Base-by-base conservation (phyloP, 805 yeast species). In the Saccharomycopsis vini region DNA sequence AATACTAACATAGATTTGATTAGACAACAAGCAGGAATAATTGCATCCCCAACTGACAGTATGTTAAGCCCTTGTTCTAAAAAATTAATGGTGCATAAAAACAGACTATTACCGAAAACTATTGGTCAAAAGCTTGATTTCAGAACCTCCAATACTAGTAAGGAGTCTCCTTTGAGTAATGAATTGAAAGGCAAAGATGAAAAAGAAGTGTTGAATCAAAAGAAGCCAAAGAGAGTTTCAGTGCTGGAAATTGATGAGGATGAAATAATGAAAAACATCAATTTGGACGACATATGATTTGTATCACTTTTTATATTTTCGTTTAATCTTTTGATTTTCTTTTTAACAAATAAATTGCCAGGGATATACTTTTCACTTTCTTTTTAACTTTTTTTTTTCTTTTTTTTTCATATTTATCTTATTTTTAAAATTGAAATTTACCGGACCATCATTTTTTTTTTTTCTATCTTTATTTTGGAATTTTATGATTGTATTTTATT, bases 41-140 rank as follows among this genome's bases (percentile, higher is more conserved):
- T 63, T 49, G 62, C 74, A 5, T 74, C 80, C 12, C 81, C 81
- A 36, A 77, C 83, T 2, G 83, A 77, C 52, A 70, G 63, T 39
- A 50, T 75, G 50, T 57, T 76, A 57, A 74, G 80, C 3, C 81
- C 82, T 23, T 73, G 80, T 53, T 67, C 80, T 1, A 71, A 73
- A 50, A 76, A 73, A 56, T 57, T 77, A 47, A 72, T 58, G 47
- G 71, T 69, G 30, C 78, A 73, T 51, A 72, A 68, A 57, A 35
- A 20, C 19, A 39, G 34, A 32, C 43, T 45, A 40, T 32, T 50
- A 39, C 28, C 49, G 2, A 53, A 49, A 16, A 47, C 56, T 4
- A 54, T 50, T 12, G 58, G 56, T 9, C 53, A 56, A 9, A 55
- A 54, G 38, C 49, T 59, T 36, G 51, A 49, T 39, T 52, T 52